Conservation (phyloP, 2,329 filamentous ascomycete species). For the Colletotrichum sp. region DNA sequence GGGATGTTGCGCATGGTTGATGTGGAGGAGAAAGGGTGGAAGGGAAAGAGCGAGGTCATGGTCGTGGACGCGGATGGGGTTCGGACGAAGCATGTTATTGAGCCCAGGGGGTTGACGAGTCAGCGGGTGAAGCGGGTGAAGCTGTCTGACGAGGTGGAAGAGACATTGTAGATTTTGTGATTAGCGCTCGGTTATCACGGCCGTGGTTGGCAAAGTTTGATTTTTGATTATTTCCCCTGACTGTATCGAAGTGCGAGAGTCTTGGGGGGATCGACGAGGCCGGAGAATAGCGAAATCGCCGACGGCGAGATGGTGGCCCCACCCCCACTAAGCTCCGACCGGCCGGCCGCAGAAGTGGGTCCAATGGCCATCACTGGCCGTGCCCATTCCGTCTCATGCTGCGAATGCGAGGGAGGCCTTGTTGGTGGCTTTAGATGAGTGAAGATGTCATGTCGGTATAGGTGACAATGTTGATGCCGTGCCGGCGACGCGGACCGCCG, state of each 20-base stretch:
- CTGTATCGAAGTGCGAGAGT: background rate
- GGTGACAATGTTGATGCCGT: background rate
- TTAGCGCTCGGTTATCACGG: background rate
- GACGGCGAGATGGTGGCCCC: background rate
- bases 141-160: background rate
- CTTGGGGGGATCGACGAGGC: background rate
- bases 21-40: constrained; percentile 12
- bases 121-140: background rate
- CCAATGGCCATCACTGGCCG: background rate
- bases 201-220: background rate
- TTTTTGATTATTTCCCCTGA: background rate
- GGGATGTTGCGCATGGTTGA: background rate
- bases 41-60: constrained; percentile 13
- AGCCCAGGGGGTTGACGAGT: background rate
- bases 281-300: background rate
- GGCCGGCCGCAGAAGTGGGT: background rate
- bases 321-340: background rate
- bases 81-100: constrained; percentile 2
- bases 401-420: background rate
- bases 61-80: background rate
- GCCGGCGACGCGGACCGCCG: background rate
- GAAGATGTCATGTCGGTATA: background rate
- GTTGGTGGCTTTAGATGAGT: background rate
- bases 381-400: background rate
- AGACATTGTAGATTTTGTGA: background rate